Conservation (phyloP, 495 filamentous ascomycete species). For the Aspergillus cavernicola region DNA sequence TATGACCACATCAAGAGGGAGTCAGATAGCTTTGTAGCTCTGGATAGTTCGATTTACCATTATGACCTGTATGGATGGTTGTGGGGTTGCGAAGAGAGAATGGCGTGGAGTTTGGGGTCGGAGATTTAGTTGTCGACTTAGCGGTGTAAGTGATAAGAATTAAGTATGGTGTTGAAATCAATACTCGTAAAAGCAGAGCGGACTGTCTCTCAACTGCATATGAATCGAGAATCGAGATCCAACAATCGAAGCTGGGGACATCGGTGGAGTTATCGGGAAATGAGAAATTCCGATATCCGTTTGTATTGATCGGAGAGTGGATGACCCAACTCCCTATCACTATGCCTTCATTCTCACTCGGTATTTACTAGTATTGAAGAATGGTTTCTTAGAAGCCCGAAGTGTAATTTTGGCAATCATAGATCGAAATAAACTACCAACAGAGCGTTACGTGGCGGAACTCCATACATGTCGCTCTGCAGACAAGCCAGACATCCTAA, state of each 20-base stretch:
- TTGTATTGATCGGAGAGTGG: not conserved
- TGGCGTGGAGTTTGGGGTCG: not conserved
- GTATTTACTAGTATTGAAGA: too few relatives aligned
- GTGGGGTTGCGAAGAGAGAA: not conserved
- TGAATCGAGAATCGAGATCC: conserved; percentile 7
- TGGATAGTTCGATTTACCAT: conserved; percentile 20
- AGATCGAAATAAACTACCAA: too few relatives aligned
- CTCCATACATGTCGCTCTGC: too few relatives aligned
- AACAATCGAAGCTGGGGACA: conserved; percentile 17
- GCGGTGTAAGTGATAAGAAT: not conserved
- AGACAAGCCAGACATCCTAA: too few relatives aligned
- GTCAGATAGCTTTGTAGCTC: not conserved
- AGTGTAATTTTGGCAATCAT: too few relatives aligned
- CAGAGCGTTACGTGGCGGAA: too few relatives aligned
- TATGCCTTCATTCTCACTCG: too few relatives aligned
- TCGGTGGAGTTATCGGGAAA: conserved; percentile 29
- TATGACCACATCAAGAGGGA: not conserved
- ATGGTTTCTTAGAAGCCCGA: too few relatives aligned
- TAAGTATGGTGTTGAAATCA: not conserved
- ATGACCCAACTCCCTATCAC: not conserved
- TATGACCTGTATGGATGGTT: not conserved
- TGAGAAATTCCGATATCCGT: conserved; percentile 27
- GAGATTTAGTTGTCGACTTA: not conserved
- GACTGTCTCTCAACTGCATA: not conserved
- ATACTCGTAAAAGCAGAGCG: not conserved